Percentiles rank a stretch among this genome's conserved stretches.
phyloP scores from a whole-genome alignment of 1,284 basidiomycete genomes.

The Inonotus hispidus region DNA sequence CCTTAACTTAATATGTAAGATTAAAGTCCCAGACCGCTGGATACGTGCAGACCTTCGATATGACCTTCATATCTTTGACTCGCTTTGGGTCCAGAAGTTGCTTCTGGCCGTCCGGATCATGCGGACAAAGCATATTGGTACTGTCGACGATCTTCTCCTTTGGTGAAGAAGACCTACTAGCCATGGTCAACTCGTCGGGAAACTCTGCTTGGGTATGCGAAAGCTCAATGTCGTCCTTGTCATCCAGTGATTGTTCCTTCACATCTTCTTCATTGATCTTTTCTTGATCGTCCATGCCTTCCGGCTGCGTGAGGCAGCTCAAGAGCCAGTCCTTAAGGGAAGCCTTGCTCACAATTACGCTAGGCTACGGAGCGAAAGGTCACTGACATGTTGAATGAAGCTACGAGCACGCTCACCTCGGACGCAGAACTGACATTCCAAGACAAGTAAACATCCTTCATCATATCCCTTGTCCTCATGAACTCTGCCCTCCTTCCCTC shows the following conservation, averaged over 20 bases:
- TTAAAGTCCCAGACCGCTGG: background rate
- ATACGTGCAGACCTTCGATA: conserved; percentile 39
- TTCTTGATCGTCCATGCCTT: background rate
- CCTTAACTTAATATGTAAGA: conserved; percentile 3
- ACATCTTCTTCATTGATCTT: background rate
- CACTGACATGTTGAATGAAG: background rate
- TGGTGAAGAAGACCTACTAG: background rate
- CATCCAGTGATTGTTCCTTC: background rate
- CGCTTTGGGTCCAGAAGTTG: conserved; percentile 47
- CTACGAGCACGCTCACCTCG: conserved; percentile 36
- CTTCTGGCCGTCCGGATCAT: conserved; percentile 30
- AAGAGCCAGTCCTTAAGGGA: conserved; percentile 59
- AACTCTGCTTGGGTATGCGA: background rate
- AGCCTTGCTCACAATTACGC: conserved; percentile 50
- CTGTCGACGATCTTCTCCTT: conserved; percentile 21
- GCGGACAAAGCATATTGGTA: conserved; percentile 51
- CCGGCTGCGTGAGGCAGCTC: conserved; percentile 30
- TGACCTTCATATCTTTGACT: conserved; percentile 58
- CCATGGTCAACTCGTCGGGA: background rate
- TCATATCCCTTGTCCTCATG: conserved; percentile 41
- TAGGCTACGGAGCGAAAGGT: conserved; percentile 2
- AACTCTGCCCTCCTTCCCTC: conserved; percentile 41
- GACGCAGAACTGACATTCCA: conserved; percentile 51
- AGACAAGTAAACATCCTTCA: conserved; percentile 54
- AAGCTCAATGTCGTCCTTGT: background rate